phyloP scores from a whole-genome alignment of 2,329 filamentous ascomycete genomes.

The Pseudogymnoascus sp. region DNA sequence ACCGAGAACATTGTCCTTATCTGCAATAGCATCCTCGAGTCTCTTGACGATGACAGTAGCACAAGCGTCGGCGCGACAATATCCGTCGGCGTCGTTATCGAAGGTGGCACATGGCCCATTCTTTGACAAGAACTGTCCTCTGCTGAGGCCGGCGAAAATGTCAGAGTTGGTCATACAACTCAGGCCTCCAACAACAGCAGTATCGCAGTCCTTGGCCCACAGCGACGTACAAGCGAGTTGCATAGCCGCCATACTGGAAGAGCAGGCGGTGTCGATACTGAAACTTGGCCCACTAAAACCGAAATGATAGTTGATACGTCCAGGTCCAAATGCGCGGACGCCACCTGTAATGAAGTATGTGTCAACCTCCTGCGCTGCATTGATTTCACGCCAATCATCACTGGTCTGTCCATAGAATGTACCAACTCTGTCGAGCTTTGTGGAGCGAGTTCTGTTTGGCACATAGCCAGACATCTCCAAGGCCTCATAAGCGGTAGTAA shows the following conservation, averaged over 20 bases:
- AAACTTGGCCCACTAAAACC: conserved; percentile 35
- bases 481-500: conserved; percentile 72
- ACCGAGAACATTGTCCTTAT: conserved; percentile 41
- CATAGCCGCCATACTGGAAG: conserved; percentile 31
- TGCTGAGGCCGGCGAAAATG: conserved; percentile 24
- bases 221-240: conserved; percentile 25
- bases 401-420: conserved; percentile 27
- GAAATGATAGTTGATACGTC: conserved; percentile 34
- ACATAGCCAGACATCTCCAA: conserved; percentile 75
- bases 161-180: conserved; percentile 25
- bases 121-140: conserved; percentile 26
- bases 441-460: conserved; percentile 24
- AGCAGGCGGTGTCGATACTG: conserved; percentile 35
- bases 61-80: conserved; percentile 43
- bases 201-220: conserved; percentile 25
- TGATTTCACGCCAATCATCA: conserved; percentile 28
- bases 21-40: conserved; percentile 39
- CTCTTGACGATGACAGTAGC: conserved; percentile 42
- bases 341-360: conserved; percentile 27
- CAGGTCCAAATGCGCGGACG: conserved; percentile 26
- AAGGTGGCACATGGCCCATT: conserved; percentile 41
- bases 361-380: conserved; percentile 25
- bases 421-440: conserved; percentile 34
- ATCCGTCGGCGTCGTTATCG: conserved; percentile 42
- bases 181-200: conserved; percentile 25